Percentiles rank a stretch among this genome's conserved stretches.
These are phyloP conservation scores for Diutina catenulata DNA, from an alignment of 1,139 yeast genomes.

Conservation along the genomic window DNA sequence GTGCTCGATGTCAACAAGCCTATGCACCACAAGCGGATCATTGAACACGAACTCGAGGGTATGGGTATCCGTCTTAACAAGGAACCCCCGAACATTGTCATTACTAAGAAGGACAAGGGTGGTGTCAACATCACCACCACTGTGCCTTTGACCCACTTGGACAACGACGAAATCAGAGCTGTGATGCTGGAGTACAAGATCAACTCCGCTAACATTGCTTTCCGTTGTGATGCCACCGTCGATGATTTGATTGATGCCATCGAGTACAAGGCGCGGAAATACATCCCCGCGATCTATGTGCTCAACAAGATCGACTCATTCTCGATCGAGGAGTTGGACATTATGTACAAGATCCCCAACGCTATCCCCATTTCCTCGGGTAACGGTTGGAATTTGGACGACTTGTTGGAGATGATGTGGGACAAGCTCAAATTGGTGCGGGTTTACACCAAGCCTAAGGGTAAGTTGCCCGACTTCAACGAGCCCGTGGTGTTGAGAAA, in stretches of 20 bases:
- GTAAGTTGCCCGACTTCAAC: slow-evolving; percentile 80
- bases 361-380: slow-evolving; percentile 96
- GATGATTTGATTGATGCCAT: slow-evolving; percentile 92
- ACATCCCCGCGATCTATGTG: slow-evolving; percentile 90
- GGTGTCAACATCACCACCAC: slow-evolving; percentile 91
- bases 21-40: slow-evolving; percentile 81
- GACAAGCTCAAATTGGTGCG: slow-evolving; percentile 76
- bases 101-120: slow-evolving; percentile 89
- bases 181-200: slow-evolving; percentile 93
- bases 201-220: slow-evolving; percentile 93
- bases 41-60: slow-evolving; percentile 92
- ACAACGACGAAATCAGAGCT: slow-evolving; percentile 86
- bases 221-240: slow-evolving; percentile 94
- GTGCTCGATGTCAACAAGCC: slow-evolving; percentile 96
- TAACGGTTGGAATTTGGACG: slow-evolving; percentile 94
- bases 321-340: slow-evolving; percentile 83
- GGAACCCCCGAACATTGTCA: slow-evolving; percentile 81
- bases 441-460: slow-evolving; percentile 96
- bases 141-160: slow-evolving; percentile 82
- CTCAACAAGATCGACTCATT: slow-evolving; percentile 92
- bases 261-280: slow-evolving; percentile 80
- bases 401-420: slow-evolving; percentile 92
- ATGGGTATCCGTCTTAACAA: slow-evolving; percentile 92
- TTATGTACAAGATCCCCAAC: slow-evolving; percentile 82
- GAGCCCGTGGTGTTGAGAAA: slow-evolving; percentile 89